A percentile compares a stretch with the other conserved stretches of the same genome.
phyloP scores from a whole-genome alignment of 345 rosid species.

The Fremontodendron californicum region DNA sequence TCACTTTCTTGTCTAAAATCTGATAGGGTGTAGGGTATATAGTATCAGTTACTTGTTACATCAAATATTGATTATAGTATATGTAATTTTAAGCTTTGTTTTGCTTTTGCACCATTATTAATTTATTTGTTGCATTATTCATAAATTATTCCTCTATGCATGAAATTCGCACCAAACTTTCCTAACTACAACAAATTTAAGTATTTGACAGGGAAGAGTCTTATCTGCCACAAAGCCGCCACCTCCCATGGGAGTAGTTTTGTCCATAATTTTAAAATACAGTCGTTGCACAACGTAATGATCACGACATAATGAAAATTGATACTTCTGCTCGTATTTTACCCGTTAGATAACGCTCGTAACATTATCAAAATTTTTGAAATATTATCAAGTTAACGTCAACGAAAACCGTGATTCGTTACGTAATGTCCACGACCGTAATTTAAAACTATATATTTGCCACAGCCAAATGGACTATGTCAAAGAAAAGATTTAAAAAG shows the following conservation, averaged over 20 bases:
- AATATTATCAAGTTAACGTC: no score
- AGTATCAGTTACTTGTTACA: neutral
- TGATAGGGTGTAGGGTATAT: neutral
- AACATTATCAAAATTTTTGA: no score
- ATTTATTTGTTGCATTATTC: neutral
- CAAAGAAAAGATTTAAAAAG: neutral
- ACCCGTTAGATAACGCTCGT: no score
- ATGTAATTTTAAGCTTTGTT: neutral
- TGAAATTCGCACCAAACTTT: slow-evolving; percentile 7
- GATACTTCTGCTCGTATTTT: no score
- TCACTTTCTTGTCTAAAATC: neutral
- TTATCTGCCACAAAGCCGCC: neutral
- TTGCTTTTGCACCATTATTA: neutral
- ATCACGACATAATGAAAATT: no score
- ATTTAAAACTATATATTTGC: no score
- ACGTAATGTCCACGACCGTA: no score
- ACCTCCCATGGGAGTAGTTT: neutral
- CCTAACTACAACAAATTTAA: neutral
- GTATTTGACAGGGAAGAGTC: slow-evolving; percentile 1
- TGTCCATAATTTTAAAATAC: no score
- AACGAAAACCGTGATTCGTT: no score
- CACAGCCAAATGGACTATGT: slow-evolving; percentile 4
- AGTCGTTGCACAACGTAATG: no score
- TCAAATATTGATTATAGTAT: neutral
- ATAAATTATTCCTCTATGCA: neutral